Base-by-base conservation (phyloP, 176 grass and related monocot genomes). In the Rhynchospora tenuis region DNA sequence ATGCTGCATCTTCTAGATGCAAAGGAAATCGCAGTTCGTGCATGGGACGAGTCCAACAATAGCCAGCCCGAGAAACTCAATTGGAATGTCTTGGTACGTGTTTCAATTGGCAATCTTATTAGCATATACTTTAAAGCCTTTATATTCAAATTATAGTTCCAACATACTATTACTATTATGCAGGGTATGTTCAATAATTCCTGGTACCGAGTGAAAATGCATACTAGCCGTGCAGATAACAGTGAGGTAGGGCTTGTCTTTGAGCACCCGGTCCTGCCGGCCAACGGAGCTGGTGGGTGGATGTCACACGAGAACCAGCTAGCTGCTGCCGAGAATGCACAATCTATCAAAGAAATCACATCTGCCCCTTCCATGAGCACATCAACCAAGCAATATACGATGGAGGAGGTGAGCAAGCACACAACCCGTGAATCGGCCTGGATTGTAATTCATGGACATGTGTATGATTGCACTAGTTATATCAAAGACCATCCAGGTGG, bases 151-250 rank as follows among this genome's bases (percentile, higher is more conserved):
- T 38, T 38, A 38, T 38, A 38, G 33, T 38, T 38, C 1, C 33
- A 38, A 38, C 33, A 38, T 38, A 38, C 3, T 38, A 38, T 38
- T 38, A 38, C 33, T 38, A 38, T 38, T 38, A 38, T 60, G 79
- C 86, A 93, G 91, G 93, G 93, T 6, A 95, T 95, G 93, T 90
- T 95, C 88, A 95, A 85, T 80, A 95, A 95, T 67, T 92, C 84
- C 88, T 95, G 93, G 93, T 95, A 92, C 86, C 59, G 57, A 16
- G 88, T 95, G 19, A 92, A 83, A 84, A 38, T 90, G 2, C 92
- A 86, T 64, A 68, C 65, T 20, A 88, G 88, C 79, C 84, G 84
- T 16, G 89, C 84, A 0, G 65, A 69, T 66, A 84, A 65, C 31
- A 87, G 85, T 2, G 92, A 94, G 85, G 86, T 91, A 65, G 83